Base-by-base conservation (phyloP, 1,139 yeast species). In the Groenewaldozyma sp. region DNA sequence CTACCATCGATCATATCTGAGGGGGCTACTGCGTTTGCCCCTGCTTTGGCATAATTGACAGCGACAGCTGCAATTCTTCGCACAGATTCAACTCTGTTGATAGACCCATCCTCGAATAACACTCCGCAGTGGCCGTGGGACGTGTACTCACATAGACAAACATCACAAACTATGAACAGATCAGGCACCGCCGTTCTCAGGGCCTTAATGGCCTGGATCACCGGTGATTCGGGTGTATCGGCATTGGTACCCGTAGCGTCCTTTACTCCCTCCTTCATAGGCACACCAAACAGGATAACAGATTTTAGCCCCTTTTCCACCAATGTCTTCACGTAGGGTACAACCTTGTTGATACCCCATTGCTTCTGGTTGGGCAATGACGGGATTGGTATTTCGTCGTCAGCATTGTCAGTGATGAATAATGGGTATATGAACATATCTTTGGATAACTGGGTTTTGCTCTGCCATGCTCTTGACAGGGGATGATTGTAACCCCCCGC, bases 1-100 rank as follows among this genome's bases (percentile, higher is more conserved):
- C 98, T 74, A 18, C 98, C 99, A 59, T 91, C 99, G 58, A 88
- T 80, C 98, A 93, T 91, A 60, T 91, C 98, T 11, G 94, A 82
- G 14, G 99, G 99, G 1, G 98, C 97, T 29, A 91, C 95, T 41
- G 87, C 82, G 59, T 91, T 73, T 2, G 95, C 96, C 39, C 97
- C 98, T 0, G 98, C 97, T 52, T 71, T 74, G 35, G 97, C 98
- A 57, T 91, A 91, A 60, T 84, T 88, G 19, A 83, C 94, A 1
- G 97, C 96, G 20, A 91, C 96, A 11, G 94, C 91, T 2, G 94
- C 96, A 39, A 91, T 72, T 58, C 99, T 72, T 50, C 77, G 71
- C 16, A 84, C 94, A 21, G 93, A 76, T 42, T 64, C 62, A 43
- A 78, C 84, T 44, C 95, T 73, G 56, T 82, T 79, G 53, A 91